Evolutionary conservation across 805 yeast genomes (phyloP).

Genomic region (Ogataea methylovora): DNA sequence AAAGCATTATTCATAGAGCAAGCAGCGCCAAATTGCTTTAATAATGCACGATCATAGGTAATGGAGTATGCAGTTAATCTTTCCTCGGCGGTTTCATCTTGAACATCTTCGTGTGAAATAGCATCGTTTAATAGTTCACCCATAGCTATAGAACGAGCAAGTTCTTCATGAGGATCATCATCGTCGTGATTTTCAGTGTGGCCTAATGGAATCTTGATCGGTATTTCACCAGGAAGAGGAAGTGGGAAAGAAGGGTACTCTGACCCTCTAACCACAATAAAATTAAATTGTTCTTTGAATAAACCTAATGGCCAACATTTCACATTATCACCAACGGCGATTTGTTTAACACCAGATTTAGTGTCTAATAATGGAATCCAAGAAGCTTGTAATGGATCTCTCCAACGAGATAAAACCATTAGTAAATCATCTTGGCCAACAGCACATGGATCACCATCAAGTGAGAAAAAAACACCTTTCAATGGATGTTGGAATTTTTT

Average conservation of each 20-base stretch:
- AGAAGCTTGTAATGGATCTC: conserved; percentile 63
- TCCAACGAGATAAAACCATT: conserved; percentile 69
- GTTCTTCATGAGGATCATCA: conserved; percentile 51
- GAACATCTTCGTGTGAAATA: conserved; percentile 29
- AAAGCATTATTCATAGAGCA: conserved; percentile 59
- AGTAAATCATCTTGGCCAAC: conserved; percentile 75
- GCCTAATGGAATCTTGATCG: conserved; percentile 56
- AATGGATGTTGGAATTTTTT: conserved; percentile 22
- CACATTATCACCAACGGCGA: conserved; percentile 50
- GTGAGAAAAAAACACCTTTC: conserved; percentile 75
- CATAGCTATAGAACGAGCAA: conserved; percentile 51
- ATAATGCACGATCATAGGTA: conserved; percentile 66
- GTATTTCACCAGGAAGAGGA: conserved; percentile 76
- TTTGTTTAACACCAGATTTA: conserved; percentile 39
- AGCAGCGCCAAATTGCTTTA: conserved; percentile 66
- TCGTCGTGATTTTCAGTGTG: conserved; percentile 11
- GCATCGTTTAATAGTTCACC: conserved; percentile 59
- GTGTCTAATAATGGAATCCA: conserved; percentile 85
- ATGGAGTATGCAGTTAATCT: conserved; percentile 45
- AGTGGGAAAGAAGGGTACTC: conserved; percentile 78
- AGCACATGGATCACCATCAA: conserved; percentile 84
- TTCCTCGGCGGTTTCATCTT: conserved; percentile 32
- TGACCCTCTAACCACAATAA: conserved; percentile 67
- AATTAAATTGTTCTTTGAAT: conserved; percentile 59
- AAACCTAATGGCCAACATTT: conserved; percentile 86